phyloP scores from a whole-genome alignment of 1,139 yeast genomes.

The Taphrina deformans region DNA sequence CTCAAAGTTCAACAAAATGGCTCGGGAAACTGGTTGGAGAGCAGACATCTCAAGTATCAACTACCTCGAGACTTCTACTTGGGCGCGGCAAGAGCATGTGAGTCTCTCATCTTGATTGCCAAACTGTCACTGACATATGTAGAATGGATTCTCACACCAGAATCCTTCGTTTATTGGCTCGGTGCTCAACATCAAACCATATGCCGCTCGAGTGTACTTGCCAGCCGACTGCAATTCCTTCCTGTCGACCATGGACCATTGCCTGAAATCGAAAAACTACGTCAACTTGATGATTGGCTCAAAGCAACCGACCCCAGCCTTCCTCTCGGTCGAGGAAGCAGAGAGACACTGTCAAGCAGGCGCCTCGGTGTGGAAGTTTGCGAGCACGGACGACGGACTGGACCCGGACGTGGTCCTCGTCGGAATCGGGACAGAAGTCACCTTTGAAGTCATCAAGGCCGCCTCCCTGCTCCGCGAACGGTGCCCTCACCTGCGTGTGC shows the following conservation, averaged over 20 bases:
- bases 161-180: slow-evolving; percentile 40
- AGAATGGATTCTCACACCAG: slow-evolving; percentile 40
- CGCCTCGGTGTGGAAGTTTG: slow-evolving; percentile 40
- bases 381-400: slow-evolving; percentile 39
- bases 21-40: slow-evolving; percentile 40
- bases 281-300: slow-evolving; percentile 40
- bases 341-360: slow-evolving; percentile 40
- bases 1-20: slow-evolving; percentile 40
- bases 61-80: slow-evolving; percentile 40
- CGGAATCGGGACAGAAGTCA: slow-evolving; percentile 40
- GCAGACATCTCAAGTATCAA: slow-evolving; percentile 38
- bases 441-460: slow-evolving; percentile 40
- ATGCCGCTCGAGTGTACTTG: slow-evolving; percentile 39
- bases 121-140: not conserved
- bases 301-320: slow-evolving; percentile 39
- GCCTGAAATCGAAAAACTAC: slow-evolving; percentile 38
- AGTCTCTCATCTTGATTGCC: not conserved
- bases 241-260: slow-evolving; percentile 38
- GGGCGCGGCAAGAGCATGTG: slow-evolving; percentile 40
- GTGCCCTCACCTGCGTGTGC: slow-evolving; percentile 38
- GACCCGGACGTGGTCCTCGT: slow-evolving; percentile 40
- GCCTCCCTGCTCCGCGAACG: slow-evolving; percentile 38
- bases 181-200: slow-evolving; percentile 39
- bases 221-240: slow-evolving; percentile 41
- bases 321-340: slow-evolving; percentile 39